A percentile compares a stretch with the other conserved stretches of the same genome.
Evolutionary conservation across 306 rosid genomes (phyloP).

Genomic region (Rosa chinensis): DNA sequence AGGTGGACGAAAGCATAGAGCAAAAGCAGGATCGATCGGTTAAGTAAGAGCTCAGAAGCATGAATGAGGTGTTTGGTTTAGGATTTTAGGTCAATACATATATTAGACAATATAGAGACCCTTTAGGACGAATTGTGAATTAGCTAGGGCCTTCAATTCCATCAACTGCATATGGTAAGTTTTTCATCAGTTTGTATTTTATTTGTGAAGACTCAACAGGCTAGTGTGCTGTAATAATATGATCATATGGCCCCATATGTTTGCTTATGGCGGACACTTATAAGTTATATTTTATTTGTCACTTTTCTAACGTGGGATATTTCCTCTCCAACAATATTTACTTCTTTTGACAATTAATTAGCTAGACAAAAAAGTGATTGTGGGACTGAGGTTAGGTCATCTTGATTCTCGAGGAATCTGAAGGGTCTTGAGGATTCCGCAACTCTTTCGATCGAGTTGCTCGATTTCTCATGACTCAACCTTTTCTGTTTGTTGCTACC

Average conservation of each 20-base stretch:
- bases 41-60: slow-evolving; percentile 28
- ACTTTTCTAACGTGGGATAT: too few species aligned
- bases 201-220: neutral
- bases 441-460: too few species aligned
- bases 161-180: neutral
- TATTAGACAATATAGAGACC: neutral
- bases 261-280: neutral
- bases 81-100: neutral
- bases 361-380: too few species aligned
- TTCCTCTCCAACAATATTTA: too few species aligned
- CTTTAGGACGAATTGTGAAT: neutral
- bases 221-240: neutral
- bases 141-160: neutral
- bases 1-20: slow-evolving; percentile 43
- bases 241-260: neutral
- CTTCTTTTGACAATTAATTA: too few species aligned
- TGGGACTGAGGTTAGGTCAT: too few species aligned
- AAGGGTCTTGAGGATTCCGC: too few species aligned
- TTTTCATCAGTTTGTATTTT: neutral
- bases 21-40: slow-evolving; percentile 35
- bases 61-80: neutral
- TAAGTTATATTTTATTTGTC: too few species aligned
- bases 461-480: too few species aligned
- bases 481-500: too few species aligned
- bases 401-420: too few species aligned